These are phyloP conservation scores for Aureobasidium sp. DNA, from an alignment of 2,329 filamentous ascomycete genomes.

Conservation along the genomic window DNA sequence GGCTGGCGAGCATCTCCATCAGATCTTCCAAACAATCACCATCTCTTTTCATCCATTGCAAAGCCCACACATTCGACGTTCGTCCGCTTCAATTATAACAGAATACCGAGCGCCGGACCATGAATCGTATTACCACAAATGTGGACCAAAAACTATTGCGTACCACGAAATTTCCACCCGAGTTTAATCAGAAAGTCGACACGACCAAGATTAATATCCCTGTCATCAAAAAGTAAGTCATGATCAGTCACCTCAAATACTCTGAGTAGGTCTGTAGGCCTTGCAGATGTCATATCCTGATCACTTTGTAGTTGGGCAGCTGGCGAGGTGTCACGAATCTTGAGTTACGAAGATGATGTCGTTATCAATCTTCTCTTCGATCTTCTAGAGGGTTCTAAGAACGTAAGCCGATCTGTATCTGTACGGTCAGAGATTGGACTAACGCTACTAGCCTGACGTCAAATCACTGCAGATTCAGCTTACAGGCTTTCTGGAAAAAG, in stretches of 20 bases:
- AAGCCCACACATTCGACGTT: not conserved
- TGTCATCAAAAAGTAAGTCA: constrained; percentile 89
- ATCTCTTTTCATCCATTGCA: not conserved
- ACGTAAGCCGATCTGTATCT: constrained; percentile 46
- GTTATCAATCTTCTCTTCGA: constrained; percentile 77
- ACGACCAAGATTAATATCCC: constrained; percentile 95
- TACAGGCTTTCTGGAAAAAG: constrained; percentile 89
- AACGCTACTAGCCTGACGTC: constrained; percentile 67
- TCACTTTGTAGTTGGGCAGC: constrained; percentile 73
- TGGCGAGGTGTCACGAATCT: constrained; percentile 72
- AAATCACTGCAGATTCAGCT: constrained; percentile 92
- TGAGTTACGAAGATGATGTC: constrained; percentile 92
- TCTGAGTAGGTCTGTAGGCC: not conserved
- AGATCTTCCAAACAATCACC: not conserved
- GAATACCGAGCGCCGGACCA: not conserved
- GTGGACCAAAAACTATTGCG: constrained; percentile 84
- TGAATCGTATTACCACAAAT: constrained; percentile 45
- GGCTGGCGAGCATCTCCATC: not conserved
- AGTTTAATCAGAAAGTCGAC: constrained; percentile 94
- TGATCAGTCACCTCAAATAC: not conserved
- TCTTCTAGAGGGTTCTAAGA: constrained; percentile 62
- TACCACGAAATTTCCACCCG: constrained; percentile 85
- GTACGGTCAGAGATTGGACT: not conserved
- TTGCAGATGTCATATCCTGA: not conserved
- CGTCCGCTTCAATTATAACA: too few relatives aligned